Base-by-base conservation (phyloP, 2,329 filamentous ascomycete species). In the Xylariaceae sp. region DNA sequence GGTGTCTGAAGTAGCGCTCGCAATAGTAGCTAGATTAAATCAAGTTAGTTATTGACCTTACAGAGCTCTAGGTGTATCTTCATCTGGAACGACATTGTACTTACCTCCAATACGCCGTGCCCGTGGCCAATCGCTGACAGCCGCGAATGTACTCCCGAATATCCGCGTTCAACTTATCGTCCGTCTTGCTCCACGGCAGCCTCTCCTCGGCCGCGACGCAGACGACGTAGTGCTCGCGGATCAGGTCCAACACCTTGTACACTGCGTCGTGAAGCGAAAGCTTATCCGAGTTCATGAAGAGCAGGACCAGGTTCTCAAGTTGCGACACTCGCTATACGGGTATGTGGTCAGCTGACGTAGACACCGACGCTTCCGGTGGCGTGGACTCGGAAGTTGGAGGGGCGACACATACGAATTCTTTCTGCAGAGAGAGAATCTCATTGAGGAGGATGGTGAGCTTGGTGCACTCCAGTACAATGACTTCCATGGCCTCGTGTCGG, bases 81-180 rank as follows among this genome's bases (percentile, higher is more conserved):
- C n/a, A 33, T 30, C 14, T 5, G 7, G 31, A 15, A 5, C 12
- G 35, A 17, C n/a, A 11, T 27, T 6, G 31, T 32, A 42, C 55
- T 17, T 35, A 62, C 62, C 62, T 63, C 62, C 62, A 64, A 49
- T 56, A 61, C 15, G 58, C 59, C 9, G 61, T 64, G 6, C 62
- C 63, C 6, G 61, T 63, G 17, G 61, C 58, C 30, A 65, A 32
- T 15, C 60, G 53, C 2, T 62, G 62, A 40, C 58, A 60, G 12
- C 60, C 60, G 6, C 51, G 51, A 15, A 65, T 54, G 33, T 62
- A 64, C 44, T 63, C 54, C 14, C 57, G 52, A 10, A 64, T 62
- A 15, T 62, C 44, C 10, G 47, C 52, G 33, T 65, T 65, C 5
- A 64, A 35, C 19, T 60, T 56, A 30, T 61, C 56, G 39, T 65